Percentiles rank a stretch among this genome's conserved stretches.
These are phyloP conservation scores for Boletus coccyginus DNA, from an alignment of 768 basidiomycete species.

Conservation along the genomic window DNA sequence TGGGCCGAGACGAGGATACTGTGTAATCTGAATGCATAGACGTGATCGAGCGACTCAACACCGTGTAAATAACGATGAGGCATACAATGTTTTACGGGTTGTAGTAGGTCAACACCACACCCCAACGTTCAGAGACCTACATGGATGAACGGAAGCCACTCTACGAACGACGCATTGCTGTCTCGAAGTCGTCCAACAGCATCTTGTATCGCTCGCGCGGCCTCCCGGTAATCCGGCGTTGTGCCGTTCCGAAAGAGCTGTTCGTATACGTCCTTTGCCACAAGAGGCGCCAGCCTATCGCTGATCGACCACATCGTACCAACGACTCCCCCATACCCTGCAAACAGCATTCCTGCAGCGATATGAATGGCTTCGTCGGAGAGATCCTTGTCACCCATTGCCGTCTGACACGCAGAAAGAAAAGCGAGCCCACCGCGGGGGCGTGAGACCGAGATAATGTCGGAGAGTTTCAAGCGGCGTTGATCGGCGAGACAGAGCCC, in stretches of 20 bases:
- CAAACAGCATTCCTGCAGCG: slow-evolving; percentile 30
- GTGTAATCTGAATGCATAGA: too few relatives aligned
- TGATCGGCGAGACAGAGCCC: background rate
- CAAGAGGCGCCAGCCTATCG: slow-evolving; percentile 36
- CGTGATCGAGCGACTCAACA: background rate
- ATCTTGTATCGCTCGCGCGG: background rate
- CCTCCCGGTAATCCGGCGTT: background rate
- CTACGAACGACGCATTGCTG: background rate
- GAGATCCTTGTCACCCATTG: background rate
- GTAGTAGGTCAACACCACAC: background rate
- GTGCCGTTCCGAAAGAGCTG: background rate
- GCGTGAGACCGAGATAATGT: background rate
- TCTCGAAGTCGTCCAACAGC: slow-evolving; percentile 1
- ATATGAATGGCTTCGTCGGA: background rate
- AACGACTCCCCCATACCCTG: slow-evolving; percentile 32
- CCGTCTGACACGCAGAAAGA: background rate
- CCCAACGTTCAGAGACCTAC: background rate
- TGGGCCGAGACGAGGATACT: too few relatives aligned
- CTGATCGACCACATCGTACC: slow-evolving; percentile 46
- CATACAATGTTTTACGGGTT: background rate
- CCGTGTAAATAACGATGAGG: background rate
- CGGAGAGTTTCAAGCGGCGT: background rate
- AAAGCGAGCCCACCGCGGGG: background rate
- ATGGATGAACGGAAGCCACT: slow-evolving; percentile 11
- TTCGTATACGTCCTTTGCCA: slow-evolving; percentile 35